phyloP scores from a whole-genome alignment of 768 basidiomycete genomes.

The Fomitopsis pulvina region DNA sequence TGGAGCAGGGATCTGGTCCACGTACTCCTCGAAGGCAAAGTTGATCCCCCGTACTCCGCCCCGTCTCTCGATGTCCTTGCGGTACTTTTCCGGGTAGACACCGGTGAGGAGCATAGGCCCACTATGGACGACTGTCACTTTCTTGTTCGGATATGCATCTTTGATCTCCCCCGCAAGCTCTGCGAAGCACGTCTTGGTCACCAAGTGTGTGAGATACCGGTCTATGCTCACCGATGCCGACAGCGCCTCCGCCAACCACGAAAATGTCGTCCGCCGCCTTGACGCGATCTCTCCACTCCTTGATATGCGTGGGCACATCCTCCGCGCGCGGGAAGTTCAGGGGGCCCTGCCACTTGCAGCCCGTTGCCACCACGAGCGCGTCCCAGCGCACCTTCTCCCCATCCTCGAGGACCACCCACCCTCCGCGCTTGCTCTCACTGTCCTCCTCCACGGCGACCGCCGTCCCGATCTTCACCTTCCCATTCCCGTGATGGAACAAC shows the following conservation, averaged over 20 bases:
- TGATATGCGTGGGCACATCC: constrained; percentile 12
- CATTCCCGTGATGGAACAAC: constrained; percentile 41
- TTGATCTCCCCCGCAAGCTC: constrained; percentile 41
- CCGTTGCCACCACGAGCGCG: constrained; percentile 54
- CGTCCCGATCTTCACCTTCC: constrained; percentile 27
- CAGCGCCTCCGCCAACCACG: constrained; percentile 32
- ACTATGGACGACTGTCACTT: constrained; percentile 58
- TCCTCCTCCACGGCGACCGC: constrained; percentile 31
- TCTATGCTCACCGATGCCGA: constrained; percentile 41
- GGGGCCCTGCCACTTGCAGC: constrained; percentile 47
- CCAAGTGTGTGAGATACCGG: neutral
- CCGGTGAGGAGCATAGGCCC: constrained; percentile 47
- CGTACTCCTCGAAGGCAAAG: constrained; percentile 43
- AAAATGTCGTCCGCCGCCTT: constrained; percentile 26
- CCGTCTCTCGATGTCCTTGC: constrained; percentile 37
- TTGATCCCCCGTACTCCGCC: constrained; percentile 40
- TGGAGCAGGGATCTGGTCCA: constrained; percentile 39
- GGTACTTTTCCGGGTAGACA: constrained; percentile 47
- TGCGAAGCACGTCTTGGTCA: constrained; percentile 13
- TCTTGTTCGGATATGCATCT: constrained; percentile 36
- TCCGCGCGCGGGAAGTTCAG: constrained; percentile 35
- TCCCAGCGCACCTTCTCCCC: constrained; percentile 47
- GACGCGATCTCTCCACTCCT: constrained; percentile 25
- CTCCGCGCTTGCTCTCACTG: constrained; percentile 24
- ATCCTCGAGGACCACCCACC: constrained; percentile 42